Evolutionary conservation across 169 alveolate genomes (phyloP), one percentile per base, ranked within the genome.

Genomic region (Cryptosporidium baileyi): DNA sequence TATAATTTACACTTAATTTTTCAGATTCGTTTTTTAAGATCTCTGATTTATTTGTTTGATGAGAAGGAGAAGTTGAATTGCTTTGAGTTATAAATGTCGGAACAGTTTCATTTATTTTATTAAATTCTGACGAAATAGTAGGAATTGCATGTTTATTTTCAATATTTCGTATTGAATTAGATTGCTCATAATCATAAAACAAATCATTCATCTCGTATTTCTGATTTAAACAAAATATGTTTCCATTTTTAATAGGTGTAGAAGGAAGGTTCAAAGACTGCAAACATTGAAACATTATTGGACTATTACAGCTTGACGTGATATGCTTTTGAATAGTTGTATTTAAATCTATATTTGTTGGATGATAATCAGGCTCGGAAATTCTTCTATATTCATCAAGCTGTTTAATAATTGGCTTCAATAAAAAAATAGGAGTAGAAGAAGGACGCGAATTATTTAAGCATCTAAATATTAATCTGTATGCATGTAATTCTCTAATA

Each of bases 351-450:
- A 74, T 41, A 74, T 74, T 26, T 32, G 52, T 24, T 22, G 85
- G 57, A 24, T 24, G 26, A 74, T 74, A 74, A 32, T 74, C 85
- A 2, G 85, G 74, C n/a, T 74, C 85, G 13, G 85, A 74, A 34
- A 74, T 74, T 57, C 49, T 74, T 74, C 85, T 74, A 40, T 52
- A 74, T 54, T 74, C 85, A 54, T 74, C 85, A 34, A 74, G 85
- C 38, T 74, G 85, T 36, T 57, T 74, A 54, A 74, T 74, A 8
- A 74, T 57, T 15, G 67, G 60, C 13, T 47, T 74, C 22, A 74
- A 28, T 17, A 57, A 28, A 74, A 74, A 74, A 52, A 74, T 36
- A 24, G 85, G 85, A 9, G 54, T 57, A 9, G 85, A 74, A 74
- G 85, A 74, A 57, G 85, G 85, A 61, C 85, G 65, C 49, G 54